phyloP scores from a whole-genome alignment of 305 asterid genomes.

The Withania somnifera region DNA sequence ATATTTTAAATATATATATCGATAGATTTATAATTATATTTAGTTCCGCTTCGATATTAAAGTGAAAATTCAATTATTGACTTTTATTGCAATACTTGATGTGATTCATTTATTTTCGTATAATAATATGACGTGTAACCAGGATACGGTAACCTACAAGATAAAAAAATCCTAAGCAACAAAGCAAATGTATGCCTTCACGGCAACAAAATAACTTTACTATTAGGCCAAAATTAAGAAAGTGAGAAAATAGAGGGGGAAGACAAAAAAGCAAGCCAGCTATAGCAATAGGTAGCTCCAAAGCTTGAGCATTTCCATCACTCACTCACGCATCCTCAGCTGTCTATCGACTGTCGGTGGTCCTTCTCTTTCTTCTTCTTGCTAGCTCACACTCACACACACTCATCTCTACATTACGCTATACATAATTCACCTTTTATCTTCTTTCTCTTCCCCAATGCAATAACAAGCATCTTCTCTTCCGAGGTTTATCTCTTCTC shows the following conservation, averaged over 20 bases:
- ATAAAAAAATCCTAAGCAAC: too few relatives aligned
- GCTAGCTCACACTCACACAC: conserved; percentile 1
- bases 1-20: too few relatives aligned
- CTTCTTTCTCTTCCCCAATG: conserved; percentile 22
- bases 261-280: background rate
- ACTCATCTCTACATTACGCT: conserved; percentile 2
- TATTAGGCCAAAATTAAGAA: background rate
- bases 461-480: conserved; percentile 7
- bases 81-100: too few relatives aligned
- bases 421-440: conserved; percentile 2
- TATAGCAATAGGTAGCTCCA: background rate
- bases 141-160: too few relatives aligned
- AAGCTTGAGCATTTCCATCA: background rate
- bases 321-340: conserved; percentile 5
- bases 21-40: too few relatives aligned
- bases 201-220: too few relatives aligned
- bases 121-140: too few relatives aligned
- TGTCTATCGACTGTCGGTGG: conserved; percentile 12
- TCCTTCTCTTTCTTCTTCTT: background rate
- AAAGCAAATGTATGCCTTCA: too few relatives aligned
- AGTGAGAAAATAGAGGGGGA: too few relatives aligned
- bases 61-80: too few relatives aligned
- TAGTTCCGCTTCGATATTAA: too few relatives aligned
- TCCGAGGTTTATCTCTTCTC: conserved; percentile 1
- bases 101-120: too few relatives aligned